phyloP scores from a whole-genome alignment of 306 rosid species.

The Gynostemma pentaphyllum region DNA sequence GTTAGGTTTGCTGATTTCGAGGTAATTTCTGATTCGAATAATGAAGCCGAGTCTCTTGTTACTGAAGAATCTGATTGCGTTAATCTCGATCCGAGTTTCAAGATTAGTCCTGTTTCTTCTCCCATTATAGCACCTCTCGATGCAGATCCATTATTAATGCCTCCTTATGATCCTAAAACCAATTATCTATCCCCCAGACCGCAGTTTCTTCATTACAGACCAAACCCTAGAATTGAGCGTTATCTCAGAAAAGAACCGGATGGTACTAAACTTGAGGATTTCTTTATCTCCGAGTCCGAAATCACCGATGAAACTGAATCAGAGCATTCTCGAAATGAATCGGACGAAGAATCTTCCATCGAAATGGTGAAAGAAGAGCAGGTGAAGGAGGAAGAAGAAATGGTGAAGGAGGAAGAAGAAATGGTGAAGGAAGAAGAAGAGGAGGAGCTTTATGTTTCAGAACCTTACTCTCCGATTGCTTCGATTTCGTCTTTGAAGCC shows the following conservation, averaged over 20 bases:
- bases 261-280: constrained; percentile 30
- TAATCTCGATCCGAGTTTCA: constrained; percentile 59
- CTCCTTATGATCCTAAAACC: constrained; percentile 72
- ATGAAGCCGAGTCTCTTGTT: not conserved
- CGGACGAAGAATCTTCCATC: constrained; percentile 39
- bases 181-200: constrained; percentile 84
- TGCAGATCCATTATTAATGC: constrained; percentile 43
- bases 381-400: constrained; percentile 8
- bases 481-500: constrained; percentile 20
- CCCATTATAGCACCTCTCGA: constrained; percentile 40
- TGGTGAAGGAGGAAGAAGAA: not conserved
- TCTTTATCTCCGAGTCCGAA: constrained; percentile 47
- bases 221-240: constrained; percentile 39
- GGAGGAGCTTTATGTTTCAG: constrained; percentile 16
- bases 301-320: constrained; percentile 41
- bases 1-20: constrained; percentile 9
- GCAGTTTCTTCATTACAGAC: constrained; percentile 69
- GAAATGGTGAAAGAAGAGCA: constrained; percentile 24
- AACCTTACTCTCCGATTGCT: constrained; percentile 19
- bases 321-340: constrained; percentile 37
- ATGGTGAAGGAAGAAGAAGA: constrained; percentile 9
- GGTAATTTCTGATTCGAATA: not conserved
- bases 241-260: constrained; percentile 24
- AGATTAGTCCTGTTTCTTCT: constrained; percentile 53
- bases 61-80: constrained; percentile 34